Base-by-base conservation (phyloP, 345 rosid species). In the Aethionema arabicum region DNA sequence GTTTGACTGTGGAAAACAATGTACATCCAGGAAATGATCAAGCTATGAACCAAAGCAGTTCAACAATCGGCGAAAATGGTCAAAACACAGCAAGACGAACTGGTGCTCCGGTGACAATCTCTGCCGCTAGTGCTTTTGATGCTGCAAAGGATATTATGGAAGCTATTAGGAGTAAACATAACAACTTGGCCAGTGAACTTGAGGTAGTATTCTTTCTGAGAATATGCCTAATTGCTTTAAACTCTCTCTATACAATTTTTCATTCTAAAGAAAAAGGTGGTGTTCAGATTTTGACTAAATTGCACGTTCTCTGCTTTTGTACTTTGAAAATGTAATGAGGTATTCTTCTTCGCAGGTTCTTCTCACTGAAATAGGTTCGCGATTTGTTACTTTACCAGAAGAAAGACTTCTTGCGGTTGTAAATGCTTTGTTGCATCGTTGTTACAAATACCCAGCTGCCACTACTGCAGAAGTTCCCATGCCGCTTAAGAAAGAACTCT, bases 81-180 rank as follows among this genome's bases (percentile, higher is more conserved):
- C 98, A 88, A 61, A 76, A 61, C 52, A 59, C 85, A 62, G 72
- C 80, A 46, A 78, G 95, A 76, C 91, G 83, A 54, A 80, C 62
- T 72, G 85, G 83, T 72, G 76, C 85, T 29, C 63, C 77, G 21
- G 82, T 81, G 75, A 89, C 77, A 42, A 89, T 89, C 56, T 83
- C 87, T 77, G 95, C 95, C 72, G 82, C 82, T 39, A 76, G 81
- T 76, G 97, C 98, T 68, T 92, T 92, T 78, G 93, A 89, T 59
- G 88, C 97, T 57, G 98, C 98, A 27, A 92, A 89, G 76, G 97
- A 92, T 73, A 84, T 92, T 65, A 92, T 89, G 97, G 98, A 92
- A 80, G 71, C 93, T 49, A 83, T 92, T 32, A 81, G 98, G 81
- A 87, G 93, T 87, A 89, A 89, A 82, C 98, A 92, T 61, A 72